Base-by-base conservation (phyloP, 2,329 filamentous ascomycete genomes). In the Claviceps citrina region DNA sequence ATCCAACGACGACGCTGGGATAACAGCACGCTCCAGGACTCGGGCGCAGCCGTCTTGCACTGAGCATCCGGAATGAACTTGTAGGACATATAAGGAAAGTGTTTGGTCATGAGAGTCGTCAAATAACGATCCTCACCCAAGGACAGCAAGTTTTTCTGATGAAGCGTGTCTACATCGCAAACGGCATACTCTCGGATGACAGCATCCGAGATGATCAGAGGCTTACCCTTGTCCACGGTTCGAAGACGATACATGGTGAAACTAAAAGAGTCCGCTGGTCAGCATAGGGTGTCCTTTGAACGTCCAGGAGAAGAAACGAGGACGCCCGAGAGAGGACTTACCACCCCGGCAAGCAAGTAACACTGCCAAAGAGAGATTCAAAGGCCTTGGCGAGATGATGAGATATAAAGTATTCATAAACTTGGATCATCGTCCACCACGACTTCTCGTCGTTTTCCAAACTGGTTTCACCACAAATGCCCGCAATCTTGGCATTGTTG, bases 381-480 rank as follows among this genome's bases (percentile, higher is more conserved):
- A 98, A 98, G 46, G 91, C 85, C 67, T 98, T 98, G 40, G 91
- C 71, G 58, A 98, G 66, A 62, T 98, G 83, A 70, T 98, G 91
- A 24, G 91, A 96, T 56, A 98, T 98, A 61, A 87, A 98, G 68
- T 98, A 98, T 61, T 98, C 91, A 65, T 98, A 98, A 48, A 98
- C 91, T 60, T 98, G 91, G 54, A 98, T 98, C 91, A 98, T 98
- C 10, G 91, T 98, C 84, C 85, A 94, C 86, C 87, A 96, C 53
- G 80, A 87, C 49, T 80, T 74, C 52, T 95, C 85, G 59, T 95
- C 89, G 54, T 98, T 98, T 58, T 95, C 84, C 53, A 98, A 69
- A 60, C 81, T 91, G 2, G 91, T 98, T 60, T 98, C 91, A 56
- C 91, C 91, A 58, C 91, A 98, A 46, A 96, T 95, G 63, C 89